Base-by-base conservation (phyloP, 2,329 filamentous ascomycete species). In the Zasmidium angulare region DNA sequence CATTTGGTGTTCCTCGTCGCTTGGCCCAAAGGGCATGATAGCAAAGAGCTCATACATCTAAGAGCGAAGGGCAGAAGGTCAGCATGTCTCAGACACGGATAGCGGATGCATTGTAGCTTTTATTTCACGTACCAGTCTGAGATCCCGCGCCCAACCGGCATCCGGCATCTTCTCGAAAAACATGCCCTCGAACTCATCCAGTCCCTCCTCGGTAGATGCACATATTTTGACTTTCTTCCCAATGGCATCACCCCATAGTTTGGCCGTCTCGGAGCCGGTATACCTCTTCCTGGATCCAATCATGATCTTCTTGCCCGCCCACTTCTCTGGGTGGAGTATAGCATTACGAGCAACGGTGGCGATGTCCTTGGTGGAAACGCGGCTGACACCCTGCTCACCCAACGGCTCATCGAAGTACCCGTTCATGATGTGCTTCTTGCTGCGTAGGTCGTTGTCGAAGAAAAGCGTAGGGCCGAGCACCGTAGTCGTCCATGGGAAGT, bases 31-130 rank as follows among this genome's bases (percentile, higher is more conserved):
- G 6, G 54, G 54, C 51, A 49, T 14, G 11, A 50, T 50, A 1
- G 47, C 51, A 20, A 61, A 63, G 17, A 47, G 17, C 40, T 63
- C 60, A 55, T 59, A 64, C 62, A 63, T 63, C n/a, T n/a, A n/a
- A n/a, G n/a, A n/a, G n/a, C n/a, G n/a, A n/a, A n/a, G n/a, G n/a
- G n/a, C n/a, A n/a, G n/a, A n/a, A n/a, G n/a, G n/a, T n/a, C n/a
- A n/a, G n/a, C n/a, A n/a, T n/a, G n/a, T n/a, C n/a, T n/a, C n/a
- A n/a, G n/a, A n/a, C n/a, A n/a, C n/a, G n/a, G n/a, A n/a, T n/a
- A n/a, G n/a, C n/a, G n/a, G n/a, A n/a, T n/a, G n/a, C n/a, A n/a
- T n/a, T n/a, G n/a, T n/a, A n/a, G n/a, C n/a, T n/a, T n/a, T n/a
- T n/a, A n/a, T n/a, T n/a, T n/a, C n/a, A n/a, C n/a, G n/a, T n/a